Evolutionary conservation across 371 early-diverging fungal species (phyloP).

Genomic region (Amoeboaphelidium protococcarum): DNA sequence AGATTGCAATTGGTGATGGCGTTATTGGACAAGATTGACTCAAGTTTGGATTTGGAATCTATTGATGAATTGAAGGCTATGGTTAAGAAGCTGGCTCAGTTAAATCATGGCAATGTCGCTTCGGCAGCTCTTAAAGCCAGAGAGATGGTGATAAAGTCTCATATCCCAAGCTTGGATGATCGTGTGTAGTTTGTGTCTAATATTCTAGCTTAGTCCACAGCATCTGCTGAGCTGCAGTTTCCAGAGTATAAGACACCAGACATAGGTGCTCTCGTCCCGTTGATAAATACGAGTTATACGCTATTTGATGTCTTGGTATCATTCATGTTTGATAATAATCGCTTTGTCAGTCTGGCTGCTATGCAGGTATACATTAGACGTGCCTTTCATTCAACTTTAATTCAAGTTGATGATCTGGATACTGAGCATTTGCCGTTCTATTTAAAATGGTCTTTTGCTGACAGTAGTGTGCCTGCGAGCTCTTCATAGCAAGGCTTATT

Average conservation of each 20-base stretch:
- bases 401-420: too few relatives aligned
- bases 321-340: conserved; percentile 67
- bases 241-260: neutral
- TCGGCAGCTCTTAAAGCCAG: conserved; percentile 78
- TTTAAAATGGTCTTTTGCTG: too few relatives aligned
- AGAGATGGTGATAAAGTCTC: conserved; percentile 69
- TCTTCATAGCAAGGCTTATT: too few relatives aligned
- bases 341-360: conserved; percentile 54
- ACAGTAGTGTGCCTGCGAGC: too few relatives aligned
- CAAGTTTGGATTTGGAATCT: conserved; percentile 22
- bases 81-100: conserved; percentile 50
- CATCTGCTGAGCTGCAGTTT: neutral
- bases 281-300: conserved; percentile 74
- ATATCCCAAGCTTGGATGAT: conserved; percentile 74
- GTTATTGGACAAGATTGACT: neutral
- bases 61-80: conserved; percentile 38
- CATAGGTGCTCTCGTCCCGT: conserved; percentile 43
- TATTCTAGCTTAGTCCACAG: conserved; percentile 48
- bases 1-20: neutral
- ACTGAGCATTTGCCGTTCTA: too few relatives aligned
- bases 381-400: too few relatives aligned
- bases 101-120: conserved; percentile 42
- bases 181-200: conserved; percentile 53
- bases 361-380: conserved; percentile 60
- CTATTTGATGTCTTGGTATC: conserved; percentile 79